Evolutionary conservation across 75 land plant genomes (phyloP), one percentile per base, ranked within the genome.

Genomic region (Selaginella moellendorffii): DNA sequence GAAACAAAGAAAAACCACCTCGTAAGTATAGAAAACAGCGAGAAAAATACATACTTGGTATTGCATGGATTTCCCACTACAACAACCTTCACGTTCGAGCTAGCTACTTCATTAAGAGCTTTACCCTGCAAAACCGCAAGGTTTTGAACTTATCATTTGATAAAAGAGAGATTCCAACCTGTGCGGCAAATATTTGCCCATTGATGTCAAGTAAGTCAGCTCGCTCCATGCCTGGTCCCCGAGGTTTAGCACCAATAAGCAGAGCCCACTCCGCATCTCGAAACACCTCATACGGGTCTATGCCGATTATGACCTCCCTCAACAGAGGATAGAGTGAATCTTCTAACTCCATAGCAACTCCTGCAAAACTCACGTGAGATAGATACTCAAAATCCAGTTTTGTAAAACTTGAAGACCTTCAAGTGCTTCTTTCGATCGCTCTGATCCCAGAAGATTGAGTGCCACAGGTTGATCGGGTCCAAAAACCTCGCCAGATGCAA

Each of bases 21-120:
- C 1, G 1, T 64, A 21, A 2, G 54, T 20, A 72, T 30, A 70
- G n/a, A n/a, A 26, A 22, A 30, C 52, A 23, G 10, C 31, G 2
- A 24, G 22, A 31, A 61, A 18, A 1, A 60, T 5, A 72, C 77
- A 65, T 71, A 88, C 93, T 92, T 92, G 53, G 97, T 92, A 63
- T 92, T 92, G 80, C 97, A 91, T 30, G 97, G 97, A 58, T 91
- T 91, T 20, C 97, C 97, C 21, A 91, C 97, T 0, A 91, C 89
- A 26, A 91, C 63, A 22, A 88, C 95, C 73, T 91, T 91, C 29
- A 88, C 97, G 76, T 91, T 85, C 12, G 67, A 79, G 54, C 86
- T 85, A 53, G 97, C 97, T 18, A 88, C 89, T 31, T 79, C 81
- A 74, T 91, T 88, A 25, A 91, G 79, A 20, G 95, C 97, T 73